Base-by-base conservation (phyloP, 2,329 filamentous ascomycete genomes). In the Phaeosphaeriaceae sp. region DNA sequence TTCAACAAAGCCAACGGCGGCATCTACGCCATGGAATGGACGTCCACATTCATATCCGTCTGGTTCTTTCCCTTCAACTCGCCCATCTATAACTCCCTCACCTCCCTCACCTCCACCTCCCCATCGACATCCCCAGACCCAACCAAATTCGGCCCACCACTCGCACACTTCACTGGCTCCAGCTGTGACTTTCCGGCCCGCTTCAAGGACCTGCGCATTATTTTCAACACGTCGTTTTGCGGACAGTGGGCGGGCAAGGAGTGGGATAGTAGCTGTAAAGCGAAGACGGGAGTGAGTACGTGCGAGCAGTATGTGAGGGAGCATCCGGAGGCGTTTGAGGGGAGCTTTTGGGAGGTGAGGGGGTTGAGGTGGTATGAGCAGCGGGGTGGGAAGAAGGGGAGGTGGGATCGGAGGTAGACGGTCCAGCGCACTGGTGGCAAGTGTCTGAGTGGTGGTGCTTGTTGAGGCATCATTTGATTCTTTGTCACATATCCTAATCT, bases 221-320 rank as follows among this genome's bases (percentile, higher is more conserved):
- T 84, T 33, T 78, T 86, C 53, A 79, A 85, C 66, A 81, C 77
- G 0, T 79, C 81, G 1, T 85, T 85, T 66, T 85, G 83, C 53
- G 84, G 84, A 41, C 78, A 82, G 46, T 86, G 83, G 83, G 83
- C 83, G 11, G 83, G 83, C n/a, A 68, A 61, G 36, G 67, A 88
- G 46, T 96, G 90, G 89, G 69, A 72, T 42, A 67, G 76, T 24
- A 51, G 50, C 3, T 73, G 72, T 54, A 56, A 51, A 15, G 53
- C 51, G 9, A 74, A 68, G 53, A 76, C 73, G 22, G 80, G 86
- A 54, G 89, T 86, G 0, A 60, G 74, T 40, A 88, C 62, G 4
- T 78, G 76, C 57, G 62, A 74, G 44, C 66, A 58, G 21, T 78
- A 69, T 62, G 74, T 78, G 7, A 24, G 61, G 15, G 61, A 71